A percentile compares a stretch with the other conserved stretches of the same genome.
Conservation (phyloP, 768 basidiomycete species). For the Lentinula raphanica region DNA sequence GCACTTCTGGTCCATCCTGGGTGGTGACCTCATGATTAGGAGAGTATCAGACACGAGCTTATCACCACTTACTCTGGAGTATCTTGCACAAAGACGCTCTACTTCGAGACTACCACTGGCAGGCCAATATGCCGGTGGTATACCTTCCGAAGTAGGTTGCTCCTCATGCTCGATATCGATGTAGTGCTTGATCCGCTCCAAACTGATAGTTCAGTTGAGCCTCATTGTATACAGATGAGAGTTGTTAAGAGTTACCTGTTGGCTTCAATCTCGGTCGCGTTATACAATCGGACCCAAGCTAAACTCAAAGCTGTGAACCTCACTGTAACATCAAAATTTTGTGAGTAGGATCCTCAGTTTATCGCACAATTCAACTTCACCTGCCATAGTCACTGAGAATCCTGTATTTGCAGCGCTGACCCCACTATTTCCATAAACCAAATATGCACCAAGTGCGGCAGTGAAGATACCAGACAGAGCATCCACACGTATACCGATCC, state of each 20-base stretch:
- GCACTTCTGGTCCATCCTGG: conserved; percentile 30
- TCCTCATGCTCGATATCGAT: conserved; percentile 57
- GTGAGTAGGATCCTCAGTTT: neutral
- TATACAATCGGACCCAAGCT: conserved; percentile 38
- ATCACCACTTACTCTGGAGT: conserved; percentile 27
- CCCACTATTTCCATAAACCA: conserved; percentile 38
- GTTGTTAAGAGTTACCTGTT: conserved; percentile 29
- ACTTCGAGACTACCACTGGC: conserved; percentile 49
- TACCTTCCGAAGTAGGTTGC: conserved; percentile 29
- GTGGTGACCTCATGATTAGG: neutral
- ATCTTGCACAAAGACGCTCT: conserved; percentile 50
- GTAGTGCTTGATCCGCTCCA: conserved; percentile 70
- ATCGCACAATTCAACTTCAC: conserved; percentile 6
- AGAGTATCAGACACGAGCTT: no score
- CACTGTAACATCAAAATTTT: conserved; percentile 21
- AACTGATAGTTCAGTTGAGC: no score
- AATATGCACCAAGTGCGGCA: conserved; percentile 47
- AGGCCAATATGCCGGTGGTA: conserved; percentile 66
- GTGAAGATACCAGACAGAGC: conserved; percentile 53
- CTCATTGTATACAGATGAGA: neutral
- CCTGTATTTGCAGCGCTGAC: conserved; percentile 38
- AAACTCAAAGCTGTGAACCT: conserved; percentile 54
- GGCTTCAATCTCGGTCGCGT: conserved; percentile 41
- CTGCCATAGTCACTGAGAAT: conserved; percentile 53
- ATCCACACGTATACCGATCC: conserved; percentile 49